Conservation (phyloP, 2,329 filamentous ascomycete genomes). For the Colletotrichum sp. region DNA sequence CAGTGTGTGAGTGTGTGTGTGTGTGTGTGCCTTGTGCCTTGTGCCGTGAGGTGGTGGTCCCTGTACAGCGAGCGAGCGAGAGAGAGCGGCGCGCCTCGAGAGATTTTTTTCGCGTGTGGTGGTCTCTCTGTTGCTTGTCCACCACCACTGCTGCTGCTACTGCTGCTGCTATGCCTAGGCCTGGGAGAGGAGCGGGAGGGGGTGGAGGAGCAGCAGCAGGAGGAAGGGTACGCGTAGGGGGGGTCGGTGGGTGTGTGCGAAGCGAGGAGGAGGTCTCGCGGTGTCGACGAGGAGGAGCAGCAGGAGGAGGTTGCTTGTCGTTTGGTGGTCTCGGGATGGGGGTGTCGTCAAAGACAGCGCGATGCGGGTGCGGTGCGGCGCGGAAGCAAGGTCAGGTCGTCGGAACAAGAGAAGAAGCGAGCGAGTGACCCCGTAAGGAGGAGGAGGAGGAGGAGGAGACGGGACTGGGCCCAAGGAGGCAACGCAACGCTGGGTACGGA, state of each 20-base stretch:
- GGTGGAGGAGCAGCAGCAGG: constrained; percentile 17
- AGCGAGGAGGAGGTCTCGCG: not conserved
- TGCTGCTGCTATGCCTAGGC: not conserved
- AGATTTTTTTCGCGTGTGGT: not conserved
- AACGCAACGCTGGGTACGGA: not conserved
- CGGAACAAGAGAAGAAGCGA: constrained; percentile 13
- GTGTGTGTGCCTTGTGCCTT: not conserved
- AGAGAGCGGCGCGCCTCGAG: constrained; percentile 4
- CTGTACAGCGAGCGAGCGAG: not conserved
- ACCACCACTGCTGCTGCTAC: not conserved
- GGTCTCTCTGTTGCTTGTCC: not conserved
- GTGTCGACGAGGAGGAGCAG: not conserved
- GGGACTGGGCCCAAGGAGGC: not conserved
- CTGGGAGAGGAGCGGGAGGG: not conserved
- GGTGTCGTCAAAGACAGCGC: constrained; percentile 10
- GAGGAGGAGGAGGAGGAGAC: not conserved
- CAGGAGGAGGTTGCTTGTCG: not conserved
- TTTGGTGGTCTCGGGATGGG: not conserved
- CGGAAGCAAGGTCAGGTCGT: constrained; percentile 5
- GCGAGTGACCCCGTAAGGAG: constrained; percentile 2
- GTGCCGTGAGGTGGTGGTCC: constrained; percentile 6
- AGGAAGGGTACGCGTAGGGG: constrained; percentile 20
- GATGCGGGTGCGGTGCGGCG: not conserved
- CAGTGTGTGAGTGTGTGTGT: not conserved
- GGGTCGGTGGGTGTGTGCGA: constrained; percentile 11